Conservation (phyloP, 768 basidiomycete species). For the Mycena vitilis region DNA sequence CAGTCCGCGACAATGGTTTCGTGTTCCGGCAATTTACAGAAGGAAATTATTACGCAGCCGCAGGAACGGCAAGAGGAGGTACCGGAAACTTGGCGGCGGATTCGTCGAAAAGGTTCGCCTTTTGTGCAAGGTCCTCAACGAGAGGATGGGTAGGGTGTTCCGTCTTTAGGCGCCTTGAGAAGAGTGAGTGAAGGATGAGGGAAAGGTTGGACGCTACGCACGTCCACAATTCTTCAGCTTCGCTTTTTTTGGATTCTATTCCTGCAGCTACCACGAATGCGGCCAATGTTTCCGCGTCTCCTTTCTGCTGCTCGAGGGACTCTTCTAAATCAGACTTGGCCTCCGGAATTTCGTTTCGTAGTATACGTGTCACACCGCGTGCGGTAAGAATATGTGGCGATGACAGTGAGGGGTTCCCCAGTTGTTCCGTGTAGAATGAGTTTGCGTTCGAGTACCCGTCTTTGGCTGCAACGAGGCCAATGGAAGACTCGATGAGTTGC, state of each 20-base stretch:
- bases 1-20: slow-evolving; percentile 15
- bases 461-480: slow-evolving; percentile 79
- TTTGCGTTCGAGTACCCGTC: slow-evolving; percentile 68
- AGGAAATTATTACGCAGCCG: slow-evolving; percentile 31
- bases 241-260: slow-evolving; percentile 68
- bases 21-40: slow-evolving; percentile 18
- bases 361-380: slow-evolving; percentile 83
- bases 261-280: slow-evolving; percentile 74
- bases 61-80: slow-evolving; percentile 60
- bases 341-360: slow-evolving; percentile 77
- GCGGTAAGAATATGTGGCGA: slow-evolving; percentile 81
- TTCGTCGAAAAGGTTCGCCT: slow-evolving; percentile 74
- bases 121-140: slow-evolving; percentile 69
- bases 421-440: slow-evolving; percentile 85
- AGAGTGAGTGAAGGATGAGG: slow-evolving; percentile 23
- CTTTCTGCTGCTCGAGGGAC: slow-evolving; percentile 68
- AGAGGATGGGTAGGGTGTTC: slow-evolving; percentile 77
- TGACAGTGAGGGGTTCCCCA: slow-evolving; percentile 82
- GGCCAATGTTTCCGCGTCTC: slow-evolving; percentile 75
- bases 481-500: slow-evolving; percentile 88
- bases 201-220: slow-evolving; percentile 50
- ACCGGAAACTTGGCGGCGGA: slow-evolving; percentile 68
- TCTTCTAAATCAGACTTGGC: slow-evolving; percentile 88
- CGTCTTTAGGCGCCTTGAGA: slow-evolving; percentile 47
- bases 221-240: slow-evolving; percentile 78